phyloP scores from a whole-genome alignment of 164 flowering plant genomes.

The Vitis amurensis region DNA sequence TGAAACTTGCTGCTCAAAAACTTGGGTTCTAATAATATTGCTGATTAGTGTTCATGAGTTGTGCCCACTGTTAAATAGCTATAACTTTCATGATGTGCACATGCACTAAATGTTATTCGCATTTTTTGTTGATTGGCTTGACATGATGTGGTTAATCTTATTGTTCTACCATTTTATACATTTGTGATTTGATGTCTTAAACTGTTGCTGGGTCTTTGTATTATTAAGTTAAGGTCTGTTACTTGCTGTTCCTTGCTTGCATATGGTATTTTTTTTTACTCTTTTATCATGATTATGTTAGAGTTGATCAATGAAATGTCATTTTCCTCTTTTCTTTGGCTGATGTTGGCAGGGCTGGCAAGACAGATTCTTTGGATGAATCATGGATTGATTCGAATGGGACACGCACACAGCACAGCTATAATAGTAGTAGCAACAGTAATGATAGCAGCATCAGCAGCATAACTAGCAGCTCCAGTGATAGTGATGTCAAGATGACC shows the following conservation, averaged over 20 bases:
- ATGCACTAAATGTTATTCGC: too few relatives aligned
- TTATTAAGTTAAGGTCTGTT: neutral
- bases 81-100: too few relatives aligned
- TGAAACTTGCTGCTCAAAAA: too few relatives aligned
- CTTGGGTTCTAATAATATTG: too few relatives aligned
- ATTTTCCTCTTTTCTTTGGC: conserved; percentile 12
- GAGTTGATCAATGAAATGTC: conserved; percentile 6
- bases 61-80: too few relatives aligned
- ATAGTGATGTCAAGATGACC: conserved; percentile 62
- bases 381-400: conserved; percentile 45
- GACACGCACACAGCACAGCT: conserved; percentile 30
- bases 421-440: conserved; percentile 84
- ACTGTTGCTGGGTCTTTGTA: neutral
- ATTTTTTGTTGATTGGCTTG: too few relatives aligned
- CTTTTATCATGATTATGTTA: neutral
- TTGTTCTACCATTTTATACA: neutral
- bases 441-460: conserved; percentile 83
- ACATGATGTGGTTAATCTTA: too few relatives aligned
- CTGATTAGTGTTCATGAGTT: too few relatives aligned
- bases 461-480: conserved; percentile 80
- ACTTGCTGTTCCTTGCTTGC: neutral
- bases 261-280: neutral
- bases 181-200: neutral
- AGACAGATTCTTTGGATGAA: conserved; percentile 47
- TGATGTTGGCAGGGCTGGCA: conserved; percentile 34